Conservation (phyloP, 495 filamentous ascomycete species). For the Sporormia fimetaria region DNA sequence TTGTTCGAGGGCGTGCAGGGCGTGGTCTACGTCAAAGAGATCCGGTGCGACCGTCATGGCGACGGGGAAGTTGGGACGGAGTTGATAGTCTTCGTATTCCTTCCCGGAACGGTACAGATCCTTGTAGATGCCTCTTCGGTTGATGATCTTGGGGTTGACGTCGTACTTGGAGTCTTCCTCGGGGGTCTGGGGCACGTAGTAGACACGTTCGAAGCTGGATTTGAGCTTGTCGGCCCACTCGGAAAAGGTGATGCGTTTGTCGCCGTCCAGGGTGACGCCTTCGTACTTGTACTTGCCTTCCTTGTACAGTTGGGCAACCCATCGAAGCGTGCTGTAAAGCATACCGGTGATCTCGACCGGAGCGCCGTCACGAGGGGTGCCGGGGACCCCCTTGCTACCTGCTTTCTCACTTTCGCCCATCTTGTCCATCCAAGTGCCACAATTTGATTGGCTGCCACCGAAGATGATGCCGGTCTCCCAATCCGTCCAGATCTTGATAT, state of each 20-base stretch:
- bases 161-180: conserved; percentile 65
- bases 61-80: conserved; percentile 87
- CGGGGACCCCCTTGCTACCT: conserved; percentile 86
- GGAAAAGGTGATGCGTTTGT: conserved; percentile 54
- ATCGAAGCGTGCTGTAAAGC: conserved; percentile 74
- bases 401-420: conserved; percentile 97
- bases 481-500: conserved; percentile 80
- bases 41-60: conserved; percentile 89
- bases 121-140: conserved; percentile 93
- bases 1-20: conserved; percentile 62
- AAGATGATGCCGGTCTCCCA: conserved; percentile 90
- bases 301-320: conserved; percentile 57
- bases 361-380: conserved; percentile 89
- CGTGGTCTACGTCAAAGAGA: conserved; percentile 68
- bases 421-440: conserved; percentile 99
- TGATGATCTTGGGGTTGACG: conserved; percentile 65
- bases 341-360: conserved; percentile 91
- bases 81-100: conserved; percentile 94
- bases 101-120: conserved; percentile 87
- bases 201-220: conserved; percentile 78
- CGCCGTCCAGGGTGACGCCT: conserved; percentile 54
- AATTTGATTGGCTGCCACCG: conserved; percentile 87
- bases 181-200: conserved; percentile 62
- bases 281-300: conserved; percentile 57
- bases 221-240: conserved; percentile 78